Conservation (phyloP, 2,329 filamentous ascomycete genomes). For the Aureobasidium namibiae region DNA sequence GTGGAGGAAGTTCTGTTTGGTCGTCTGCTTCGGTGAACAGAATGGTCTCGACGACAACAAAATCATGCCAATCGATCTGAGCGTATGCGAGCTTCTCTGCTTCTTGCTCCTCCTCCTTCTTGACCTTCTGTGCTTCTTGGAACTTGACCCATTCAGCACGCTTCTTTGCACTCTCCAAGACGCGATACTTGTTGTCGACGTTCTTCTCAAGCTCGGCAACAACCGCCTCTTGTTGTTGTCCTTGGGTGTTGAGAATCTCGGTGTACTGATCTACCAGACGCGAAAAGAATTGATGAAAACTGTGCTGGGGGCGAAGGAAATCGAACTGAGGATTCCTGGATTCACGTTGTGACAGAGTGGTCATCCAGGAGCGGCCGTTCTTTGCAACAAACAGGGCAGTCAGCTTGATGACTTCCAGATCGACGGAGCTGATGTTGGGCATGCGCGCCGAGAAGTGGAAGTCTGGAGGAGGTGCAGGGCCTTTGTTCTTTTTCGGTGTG, state of each 20-base stretch:
- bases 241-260: conserved; percentile 60
- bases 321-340: conserved; percentile 90
- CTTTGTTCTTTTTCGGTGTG: conserved; percentile 58
- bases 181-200: conserved; percentile 67
- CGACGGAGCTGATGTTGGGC: conserved; percentile 93
- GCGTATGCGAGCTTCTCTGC: conserved; percentile 69
- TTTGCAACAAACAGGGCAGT: conserved; percentile 90
- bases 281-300: conserved; percentile 91
- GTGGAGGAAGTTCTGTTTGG: conserved; percentile 74
- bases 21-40: conserved; percentile 86
- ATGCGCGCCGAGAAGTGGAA: conserved; percentile 94
- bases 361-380: conserved; percentile 88
- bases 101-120: conserved; percentile 81
- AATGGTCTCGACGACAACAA: conserved; percentile 91
- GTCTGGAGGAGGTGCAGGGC: conserved; percentile 74
- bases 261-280: conserved; percentile 89
- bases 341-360: conserved; percentile 78
- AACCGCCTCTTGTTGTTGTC: conserved; percentile 63
- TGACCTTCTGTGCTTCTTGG: conserved; percentile 75
- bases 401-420: conserved; percentile 64
- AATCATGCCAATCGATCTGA: conserved; percentile 97
- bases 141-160: conserved; percentile 81
- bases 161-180: conserved; percentile 73
- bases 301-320: conserved; percentile 91
- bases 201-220: conserved; percentile 67